These are phyloP conservation scores for Aspergillus amoenus DNA, from an alignment of 2,329 filamentous ascomycete genomes.

Conservation along the genomic window DNA sequence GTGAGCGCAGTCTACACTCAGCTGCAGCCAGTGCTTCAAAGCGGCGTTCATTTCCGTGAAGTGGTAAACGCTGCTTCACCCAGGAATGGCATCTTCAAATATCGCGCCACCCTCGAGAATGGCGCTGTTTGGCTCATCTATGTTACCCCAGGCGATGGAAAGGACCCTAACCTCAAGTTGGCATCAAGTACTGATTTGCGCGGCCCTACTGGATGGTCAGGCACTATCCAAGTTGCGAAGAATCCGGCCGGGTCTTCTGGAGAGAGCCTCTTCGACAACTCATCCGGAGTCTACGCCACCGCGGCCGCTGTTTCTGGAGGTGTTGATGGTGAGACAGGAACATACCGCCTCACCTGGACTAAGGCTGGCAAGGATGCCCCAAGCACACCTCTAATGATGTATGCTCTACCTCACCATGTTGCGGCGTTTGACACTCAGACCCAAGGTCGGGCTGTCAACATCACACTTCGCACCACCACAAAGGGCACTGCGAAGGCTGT, in stretches of 20 bases:
- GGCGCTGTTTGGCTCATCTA: conserved; percentile 79
- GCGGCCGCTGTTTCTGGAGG: conserved; percentile 65
- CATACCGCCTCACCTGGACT: conserved; percentile 72
- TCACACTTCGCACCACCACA: conserved; percentile 75
- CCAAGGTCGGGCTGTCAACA: conserved; percentile 47
- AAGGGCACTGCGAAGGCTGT: conserved; percentile 79
- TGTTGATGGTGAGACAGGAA: conserved; percentile 56
- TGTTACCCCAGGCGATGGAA: conserved; percentile 59
- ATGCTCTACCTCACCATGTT: conserved; percentile 82
- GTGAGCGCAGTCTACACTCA: conserved; percentile 75
- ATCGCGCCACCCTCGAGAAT: conserved; percentile 70
- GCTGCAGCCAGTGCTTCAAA: conserved; percentile 70
- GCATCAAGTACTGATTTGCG: conserved; percentile 65
- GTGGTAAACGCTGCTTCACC: conserved; percentile 56
- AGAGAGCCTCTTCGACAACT: conserved; percentile 71
- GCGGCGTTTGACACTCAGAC: conserved; percentile 67
- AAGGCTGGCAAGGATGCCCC: conserved; percentile 64
- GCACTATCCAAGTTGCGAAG: conserved; percentile 81
- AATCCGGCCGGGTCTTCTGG: conserved; percentile 58
- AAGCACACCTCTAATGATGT: conserved; percentile 69
- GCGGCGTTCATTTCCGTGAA: conserved; percentile 70
- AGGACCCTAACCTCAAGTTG: conserved; percentile 66
- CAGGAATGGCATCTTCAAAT: conserved; percentile 71
- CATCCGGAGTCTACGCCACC: conserved; percentile 72
- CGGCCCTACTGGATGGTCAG: conserved; percentile 68